These are phyloP conservation scores for Lizanozyma gosingica DNA, from an alignment of 1,139 yeast species.

Conservation along the genomic window DNA sequence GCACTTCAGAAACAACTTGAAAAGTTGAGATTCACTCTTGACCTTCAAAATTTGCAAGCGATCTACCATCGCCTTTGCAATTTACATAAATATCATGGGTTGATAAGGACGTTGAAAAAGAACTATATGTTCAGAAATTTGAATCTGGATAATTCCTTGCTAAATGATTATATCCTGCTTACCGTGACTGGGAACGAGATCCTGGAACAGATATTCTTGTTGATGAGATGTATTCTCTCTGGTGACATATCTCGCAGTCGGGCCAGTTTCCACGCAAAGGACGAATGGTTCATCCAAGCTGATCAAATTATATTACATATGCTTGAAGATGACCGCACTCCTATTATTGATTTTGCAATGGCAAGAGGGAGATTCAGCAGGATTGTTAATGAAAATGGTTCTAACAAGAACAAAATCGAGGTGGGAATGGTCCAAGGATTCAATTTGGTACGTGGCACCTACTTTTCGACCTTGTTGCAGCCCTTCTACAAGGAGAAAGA, in stretches of 20 bases:
- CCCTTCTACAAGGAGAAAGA: constrained; percentile 15
- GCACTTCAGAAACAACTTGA: constrained; percentile 25
- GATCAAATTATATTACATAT: constrained; percentile 36
- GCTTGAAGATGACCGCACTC: constrained; percentile 34
- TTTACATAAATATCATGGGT: constrained; percentile 20
- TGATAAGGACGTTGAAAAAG: constrained; percentile 16
- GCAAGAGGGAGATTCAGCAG: constrained; percentile 38
- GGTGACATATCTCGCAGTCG: constrained; percentile 18
- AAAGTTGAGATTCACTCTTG: constrained; percentile 33
- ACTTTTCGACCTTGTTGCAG: constrained; percentile 28
- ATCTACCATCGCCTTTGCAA: constrained; percentile 19
- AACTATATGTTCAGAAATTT: constrained; percentile 32
- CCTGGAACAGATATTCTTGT: constrained; percentile 26
- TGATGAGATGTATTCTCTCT: constrained; percentile 31
- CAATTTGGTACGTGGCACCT: constrained; percentile 25
- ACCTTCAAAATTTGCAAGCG: constrained; percentile 30
- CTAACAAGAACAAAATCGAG: constrained; percentile 29
- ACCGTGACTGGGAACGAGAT: constrained; percentile 20
- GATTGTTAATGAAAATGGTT: constrained; percentile 35
- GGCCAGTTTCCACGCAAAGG: background rate
- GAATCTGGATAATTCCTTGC: constrained; percentile 23
- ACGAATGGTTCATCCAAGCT: constrained; percentile 56
- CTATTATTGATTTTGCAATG: constrained; percentile 33
- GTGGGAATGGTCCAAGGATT: constrained; percentile 40
- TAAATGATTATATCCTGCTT: constrained; percentile 27